Evolutionary conservation across 2,329 filamentous ascomycete genomes (phyloP), one percentile per base, ranked within the genome.

Genomic region (Penicillium sp.): DNA sequence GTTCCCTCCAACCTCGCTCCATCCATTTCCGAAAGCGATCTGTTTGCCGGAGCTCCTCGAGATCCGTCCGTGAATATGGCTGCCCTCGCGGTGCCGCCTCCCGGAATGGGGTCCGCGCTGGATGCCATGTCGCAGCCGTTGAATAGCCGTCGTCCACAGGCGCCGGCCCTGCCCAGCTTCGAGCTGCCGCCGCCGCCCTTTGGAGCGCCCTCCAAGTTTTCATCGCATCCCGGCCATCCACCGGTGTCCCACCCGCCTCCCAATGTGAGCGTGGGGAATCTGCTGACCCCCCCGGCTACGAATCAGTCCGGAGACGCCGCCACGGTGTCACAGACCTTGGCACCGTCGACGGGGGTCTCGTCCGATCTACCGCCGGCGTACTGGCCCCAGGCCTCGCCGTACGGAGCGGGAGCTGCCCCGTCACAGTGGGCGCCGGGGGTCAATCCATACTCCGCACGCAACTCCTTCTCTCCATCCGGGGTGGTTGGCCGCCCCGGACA

Each of bases 111-210:
- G 74, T 76, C 81, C 69, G 78, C 79, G 67, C 73, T 82, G 67
- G 82, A 85, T 70, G 75, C 76, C 69, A 80, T 86, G 75, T 79
- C 79, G 64, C 78, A 81, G 67, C 87, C 86, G 75, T 85, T 91
- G 69, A 83, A 85, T 61, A 80, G 85, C 70, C 82, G 88, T 65
- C 83, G 87, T 71, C 82, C 85, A 66, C 86, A 86, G 65, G 84
- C 87, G 56, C 83, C 82, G 51, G 81, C 81, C 62, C 79, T 91
- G 56, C 86, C 87, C 51, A 81, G 74, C 60, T 89, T 89, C 67
- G 84, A 88, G 65, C 81, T 90, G 45, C 83, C 84, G 58, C 83
- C 86, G 48, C 84, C 84, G 60, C 71, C 58, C 55, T 75, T 68
- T 70, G 71, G 70, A 63, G 72, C 69, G 69, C 72, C 72, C 44